Evolutionary conservation across 805 yeast genomes (phyloP), one percentile per base, ranked within the genome.

Genomic region (Kazachstania martiniae): DNA sequence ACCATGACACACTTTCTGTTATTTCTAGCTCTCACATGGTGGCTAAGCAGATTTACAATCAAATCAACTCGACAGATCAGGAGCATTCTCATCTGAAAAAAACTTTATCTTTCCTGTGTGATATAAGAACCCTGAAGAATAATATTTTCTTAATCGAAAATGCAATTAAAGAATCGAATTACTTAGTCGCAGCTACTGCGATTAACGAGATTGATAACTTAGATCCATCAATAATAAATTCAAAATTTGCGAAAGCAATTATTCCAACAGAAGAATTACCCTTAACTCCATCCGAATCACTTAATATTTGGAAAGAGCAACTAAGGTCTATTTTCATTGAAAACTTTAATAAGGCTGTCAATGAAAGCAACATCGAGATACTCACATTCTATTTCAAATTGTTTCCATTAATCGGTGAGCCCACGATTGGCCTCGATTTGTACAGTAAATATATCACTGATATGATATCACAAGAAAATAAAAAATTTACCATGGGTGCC

Each of bases 221-320:
- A 24, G 83, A 93, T 0, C 43, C 54, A 1, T 66, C 63, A 1
- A 50, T 80, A 12, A 51, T 80, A n/a, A 61, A 57, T 12, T 87
- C 94, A 13, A 63, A 70, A 34, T 86, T 79, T 54, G 89, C 94
- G 2, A 68, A 75, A 31, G 74, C 67, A 28, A 82, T 81, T 46
- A 89, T 89, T 12, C 98, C 98, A 0, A 75, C 94, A 0, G 64
- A 80, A 8, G 93, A 84, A 35, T 66, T 86, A 12, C 94, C 95
- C 0, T 94, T 84, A 31, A 60, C 70, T 32, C 97, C 98, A 0
- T 48, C 53, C 8, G 65, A 58, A 2, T 58, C 81, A 0, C 46
- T 91, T 1, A 49, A 59, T 1, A 61, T 61, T 10, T 82, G 93
- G 75, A 67, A 74, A 4, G 61, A 58, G 2, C 66, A 74, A 23